Evolutionary conservation across 345 rosid species (phyloP).

Genomic region (Raphanus sativus): DNA sequence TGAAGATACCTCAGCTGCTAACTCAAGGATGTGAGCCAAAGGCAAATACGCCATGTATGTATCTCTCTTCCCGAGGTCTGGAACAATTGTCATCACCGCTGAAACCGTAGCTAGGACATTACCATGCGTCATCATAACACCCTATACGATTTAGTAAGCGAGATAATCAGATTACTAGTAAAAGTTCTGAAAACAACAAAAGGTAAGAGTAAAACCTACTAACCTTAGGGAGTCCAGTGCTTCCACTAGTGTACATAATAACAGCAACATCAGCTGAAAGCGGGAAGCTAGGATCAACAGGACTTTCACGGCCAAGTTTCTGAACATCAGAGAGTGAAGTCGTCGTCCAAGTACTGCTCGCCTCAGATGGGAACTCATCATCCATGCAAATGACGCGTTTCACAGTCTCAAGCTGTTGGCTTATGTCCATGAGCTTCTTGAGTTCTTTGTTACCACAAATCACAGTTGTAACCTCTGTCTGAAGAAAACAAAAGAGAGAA

Average conservation of each 20-base stretch:
- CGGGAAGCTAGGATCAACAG: conserved; percentile 71
- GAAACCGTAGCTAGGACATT: conserved; percentile 94
- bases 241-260: conserved; percentile 99
- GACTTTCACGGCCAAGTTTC: conserved; percentile 74
- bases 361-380: conserved; percentile 66
- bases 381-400: conserved; percentile 84
- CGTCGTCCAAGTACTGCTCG: conserved; percentile 56
- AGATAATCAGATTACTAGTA: background rate
- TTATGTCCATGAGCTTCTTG: conserved; percentile 72
- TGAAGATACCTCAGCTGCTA: conserved; percentile 80
- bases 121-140: conserved; percentile 98
- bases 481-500: too few species aligned
- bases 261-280: conserved; percentile 81
- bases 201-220: conserved; percentile 23
- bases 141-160: conserved; percentile 47
- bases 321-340: conserved; percentile 61
- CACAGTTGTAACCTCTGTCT: conserved; percentile 96
- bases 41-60: conserved; percentile 89
- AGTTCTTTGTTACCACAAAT: conserved; percentile 88
- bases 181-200: background rate
- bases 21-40: conserved; percentile 92
- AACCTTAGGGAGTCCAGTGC: conserved; percentile 98
- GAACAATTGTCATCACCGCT: conserved; percentile 92
- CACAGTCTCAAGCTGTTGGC: conserved; percentile 90
- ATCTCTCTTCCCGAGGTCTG: conserved; percentile 77